These are phyloP conservation scores for Vitis hybrid DNA, from an alignment of 177 flowering plant genomes.

Conservation along the genomic window DNA sequence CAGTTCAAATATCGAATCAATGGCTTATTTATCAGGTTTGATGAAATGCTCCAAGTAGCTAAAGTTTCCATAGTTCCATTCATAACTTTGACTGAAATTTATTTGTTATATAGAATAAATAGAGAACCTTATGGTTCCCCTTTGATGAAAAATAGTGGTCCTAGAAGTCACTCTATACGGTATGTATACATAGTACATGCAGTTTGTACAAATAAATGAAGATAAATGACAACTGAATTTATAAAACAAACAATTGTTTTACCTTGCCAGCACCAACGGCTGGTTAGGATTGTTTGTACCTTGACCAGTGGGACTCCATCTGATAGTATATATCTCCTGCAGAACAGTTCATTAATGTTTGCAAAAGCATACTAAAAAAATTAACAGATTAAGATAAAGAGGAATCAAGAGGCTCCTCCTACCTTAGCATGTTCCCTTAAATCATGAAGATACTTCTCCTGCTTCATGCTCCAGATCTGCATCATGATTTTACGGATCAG, in stretches of 20 bases:
- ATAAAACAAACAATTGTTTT: not conserved
- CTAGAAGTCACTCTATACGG: not conserved
- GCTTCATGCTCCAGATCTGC: slow-evolving; percentile 94
- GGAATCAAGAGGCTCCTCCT: slow-evolving; percentile 1
- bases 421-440: slow-evolving; percentile 85
- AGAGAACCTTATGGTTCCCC: not conserved
- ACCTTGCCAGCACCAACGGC: slow-evolving; percentile 88
- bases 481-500: slow-evolving; percentile 11
- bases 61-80: not conserved
- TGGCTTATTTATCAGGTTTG: not conserved
- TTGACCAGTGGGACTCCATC: slow-evolving; percentile 97
- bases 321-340: slow-evolving; percentile 95
- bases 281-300: slow-evolving; percentile 89
- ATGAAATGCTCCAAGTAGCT: not conserved
- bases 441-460: slow-evolving; percentile 78
- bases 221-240: not conserved
- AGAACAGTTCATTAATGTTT: slow-evolving; percentile 4
- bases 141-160: not conserved
- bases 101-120: not conserved
- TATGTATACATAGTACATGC: not conserved
- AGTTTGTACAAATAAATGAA: not conserved
- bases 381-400: not conserved
- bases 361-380: not conserved
- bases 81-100: too few species aligned
- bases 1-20: too few species aligned